These are phyloP conservation scores for Jatropha podagrica DNA, from an alignment of 441 rosid species.

Conservation along the genomic window DNA sequence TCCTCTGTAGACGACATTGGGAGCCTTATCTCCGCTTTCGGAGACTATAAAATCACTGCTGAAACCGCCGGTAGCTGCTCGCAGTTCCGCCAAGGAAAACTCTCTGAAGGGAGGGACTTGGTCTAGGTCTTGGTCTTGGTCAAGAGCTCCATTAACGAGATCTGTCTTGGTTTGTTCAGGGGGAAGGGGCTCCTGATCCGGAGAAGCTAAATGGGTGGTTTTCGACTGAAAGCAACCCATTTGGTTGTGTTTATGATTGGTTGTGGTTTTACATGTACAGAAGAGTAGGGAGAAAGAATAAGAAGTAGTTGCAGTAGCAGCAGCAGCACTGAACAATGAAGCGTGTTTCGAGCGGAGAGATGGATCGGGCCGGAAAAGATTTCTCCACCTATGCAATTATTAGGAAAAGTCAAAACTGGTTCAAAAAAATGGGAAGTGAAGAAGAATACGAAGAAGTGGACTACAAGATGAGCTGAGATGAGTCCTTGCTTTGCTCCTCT, in stretches of 20 bases:
- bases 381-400: neutral
- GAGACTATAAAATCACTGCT: constrained; percentile 43
- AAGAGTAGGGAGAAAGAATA: neutral
- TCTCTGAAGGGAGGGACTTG: constrained; percentile 52
- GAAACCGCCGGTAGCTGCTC: constrained; percentile 40
- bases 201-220: constrained; percentile 57
- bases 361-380: neutral
- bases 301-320: neutral
- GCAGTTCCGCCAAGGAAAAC: constrained; percentile 43
- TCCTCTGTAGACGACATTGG: constrained; percentile 48
- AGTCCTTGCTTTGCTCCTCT: neutral
- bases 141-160: constrained; percentile 34
- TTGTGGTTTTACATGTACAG: neutral
- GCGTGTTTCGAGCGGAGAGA: neutral
- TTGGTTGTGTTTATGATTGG: neutral
- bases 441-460: neutral
- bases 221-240: constrained; percentile 89
- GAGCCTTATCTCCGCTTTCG: constrained; percentile 57
- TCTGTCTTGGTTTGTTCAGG: constrained; percentile 46
- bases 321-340: neutral
- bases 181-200: constrained; percentile 56
- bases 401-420: neutral
- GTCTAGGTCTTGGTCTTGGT: constrained; percentile 30
- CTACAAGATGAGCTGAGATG: neutral
- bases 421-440: neutral